Percentiles rank a stretch among this genome's conserved stretches.
Conservation (phyloP, 169 alveolate species). For the Cryptosporidium baileyi region DNA sequence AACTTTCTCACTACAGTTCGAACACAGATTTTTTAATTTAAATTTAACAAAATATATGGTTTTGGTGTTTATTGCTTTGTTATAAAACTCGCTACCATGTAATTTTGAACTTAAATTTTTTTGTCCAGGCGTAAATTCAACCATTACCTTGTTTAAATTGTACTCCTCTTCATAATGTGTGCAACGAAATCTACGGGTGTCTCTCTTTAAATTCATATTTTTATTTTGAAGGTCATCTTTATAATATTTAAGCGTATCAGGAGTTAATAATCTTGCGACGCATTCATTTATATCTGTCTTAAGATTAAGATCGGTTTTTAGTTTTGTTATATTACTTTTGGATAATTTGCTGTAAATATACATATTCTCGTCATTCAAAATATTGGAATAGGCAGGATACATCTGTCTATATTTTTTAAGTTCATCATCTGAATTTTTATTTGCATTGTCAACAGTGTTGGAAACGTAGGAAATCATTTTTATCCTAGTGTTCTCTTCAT, state of each 20-base stretch:
- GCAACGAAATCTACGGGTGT: no score
- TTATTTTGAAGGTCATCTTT: neutral
- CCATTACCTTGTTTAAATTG: neutral
- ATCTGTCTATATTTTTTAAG: neutral
- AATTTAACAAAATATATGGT: neutral
- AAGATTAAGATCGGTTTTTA: neutral
- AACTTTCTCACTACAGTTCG: neutral
- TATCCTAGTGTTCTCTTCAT: constrained; percentile 12
- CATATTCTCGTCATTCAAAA: constrained; percentile 16
- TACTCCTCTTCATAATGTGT: neutral
- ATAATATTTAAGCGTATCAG: neutral
- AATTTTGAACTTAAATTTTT: constrained; percentile 60
- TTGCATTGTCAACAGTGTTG: neutral
- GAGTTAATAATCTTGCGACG: constrained; percentile 23
- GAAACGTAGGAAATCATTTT: constrained; percentile 6
- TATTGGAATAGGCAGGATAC: constrained; percentile 49
- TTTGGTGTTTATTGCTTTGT: neutral
- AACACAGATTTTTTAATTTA: neutral
- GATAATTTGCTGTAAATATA: neutral
- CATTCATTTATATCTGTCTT: neutral
- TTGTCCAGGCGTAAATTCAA: constrained; percentile 36
- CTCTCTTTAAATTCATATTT: no score
- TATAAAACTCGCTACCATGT: constrained; percentile 43
- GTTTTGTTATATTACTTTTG: neutral
- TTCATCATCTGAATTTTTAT: neutral